These are phyloP conservation scores for Amoeboaphelidium occidentale DNA, from an alignment of 371 early-diverging fungal species.

Conservation along the genomic window DNA sequence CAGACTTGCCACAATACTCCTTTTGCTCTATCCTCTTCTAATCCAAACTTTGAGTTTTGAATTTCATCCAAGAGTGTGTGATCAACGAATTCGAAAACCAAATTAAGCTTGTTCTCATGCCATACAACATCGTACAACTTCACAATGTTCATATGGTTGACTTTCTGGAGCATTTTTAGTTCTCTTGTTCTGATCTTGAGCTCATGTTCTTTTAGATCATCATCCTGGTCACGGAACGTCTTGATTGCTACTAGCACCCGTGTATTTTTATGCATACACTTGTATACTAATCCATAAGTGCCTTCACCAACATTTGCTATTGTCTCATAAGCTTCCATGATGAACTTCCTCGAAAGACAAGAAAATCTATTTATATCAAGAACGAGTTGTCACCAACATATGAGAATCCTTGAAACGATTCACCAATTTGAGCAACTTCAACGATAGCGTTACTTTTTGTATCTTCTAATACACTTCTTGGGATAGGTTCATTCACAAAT, in stretches of 20 bases:
- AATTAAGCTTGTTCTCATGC: constrained; percentile 24
- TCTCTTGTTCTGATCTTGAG: background rate
- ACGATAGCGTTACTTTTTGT: background rate
- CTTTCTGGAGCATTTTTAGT: constrained; percentile 11
- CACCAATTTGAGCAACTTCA: background rate
- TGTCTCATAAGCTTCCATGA: background rate
- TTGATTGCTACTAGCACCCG: background rate
- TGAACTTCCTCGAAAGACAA: background rate
- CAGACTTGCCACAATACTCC: constrained; percentile 25
- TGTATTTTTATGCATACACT: background rate
- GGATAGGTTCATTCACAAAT: constrained; percentile 19
- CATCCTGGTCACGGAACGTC: background rate
- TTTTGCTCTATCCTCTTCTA: constrained; percentile 16
- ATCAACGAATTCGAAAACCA: constrained; percentile 30
- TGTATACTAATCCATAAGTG: background rate
- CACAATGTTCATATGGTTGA: constrained; percentile 27
- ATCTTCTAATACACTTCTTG: constrained; percentile 12
- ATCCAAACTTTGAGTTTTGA: constrained; percentile 21
- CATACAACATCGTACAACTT: constrained; percentile 24
- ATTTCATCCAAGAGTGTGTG: constrained; percentile 28
- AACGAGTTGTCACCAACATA: background rate
- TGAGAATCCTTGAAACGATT: background rate
- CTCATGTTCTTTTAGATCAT: background rate
- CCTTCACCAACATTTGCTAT: background rate
- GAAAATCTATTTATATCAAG: background rate